Evolutionary conservation across 163 green algal genomes (phyloP), one percentile per base, ranked within the genome.

Genomic region (Chlamydomonas reinhardtii): DNA sequence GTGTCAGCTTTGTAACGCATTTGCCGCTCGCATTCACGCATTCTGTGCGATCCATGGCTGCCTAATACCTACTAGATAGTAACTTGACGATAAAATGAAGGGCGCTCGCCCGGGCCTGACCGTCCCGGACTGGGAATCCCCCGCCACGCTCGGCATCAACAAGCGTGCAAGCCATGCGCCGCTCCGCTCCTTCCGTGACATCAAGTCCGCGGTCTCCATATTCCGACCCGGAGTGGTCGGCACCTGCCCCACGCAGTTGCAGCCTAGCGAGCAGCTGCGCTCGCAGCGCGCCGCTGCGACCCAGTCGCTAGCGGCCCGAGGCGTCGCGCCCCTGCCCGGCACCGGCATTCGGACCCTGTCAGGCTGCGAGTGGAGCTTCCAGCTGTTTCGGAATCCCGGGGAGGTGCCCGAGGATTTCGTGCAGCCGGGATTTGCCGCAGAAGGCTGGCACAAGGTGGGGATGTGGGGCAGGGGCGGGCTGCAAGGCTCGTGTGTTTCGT

Each of bases 121-220:
- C 1, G 56, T 25, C 19, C 89, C 72, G 12, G 92, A 96, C 39
- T 98, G 94, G 94, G 92, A 97, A 83, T 95, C 96, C 65, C 95
- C 95, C 0, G 56, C 79, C 0, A 83, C 96, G 0, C 93, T 93
- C n/a, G 89, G 83, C 22, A 92, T 96, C 31, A 97, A 98, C 87
- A 96, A 94, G 71, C 81, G 92, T 0, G 31, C 34, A 0, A 59
- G 88, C 0, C 96, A 97, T 64, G 93, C 92, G 0, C 91, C 94
- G 1, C 87, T 97, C 35, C 83, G 90, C 0, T 95, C 93, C 37
- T 95, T 93, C 66, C 80, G 54, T 0, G 77, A 85, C 12, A 35
- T 83, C 3, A 35, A 74, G 2, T 14, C 66, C 2, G 81, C 87
- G 39, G 69, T 85, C 2, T 54, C 48, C 2, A 17, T 31, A 9